Percentiles rank a stretch among this genome's conserved stretches.
phyloP scores from a whole-genome alignment of 768 basidiomycete genomes.

The Pisolithus tinctorius region DNA sequence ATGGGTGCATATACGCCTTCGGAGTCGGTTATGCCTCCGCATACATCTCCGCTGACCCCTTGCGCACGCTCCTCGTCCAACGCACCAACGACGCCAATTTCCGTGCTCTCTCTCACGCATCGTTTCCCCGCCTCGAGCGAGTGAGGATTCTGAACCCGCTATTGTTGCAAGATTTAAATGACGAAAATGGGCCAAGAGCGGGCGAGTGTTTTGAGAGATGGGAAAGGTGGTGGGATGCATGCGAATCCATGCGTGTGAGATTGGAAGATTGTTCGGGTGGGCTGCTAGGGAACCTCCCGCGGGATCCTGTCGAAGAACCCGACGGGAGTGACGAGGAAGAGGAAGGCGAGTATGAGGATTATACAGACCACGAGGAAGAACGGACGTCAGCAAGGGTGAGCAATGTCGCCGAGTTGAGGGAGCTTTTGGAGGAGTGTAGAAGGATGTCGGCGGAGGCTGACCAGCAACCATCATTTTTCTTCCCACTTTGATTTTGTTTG shows the following conservation, averaged over 20 bases:
- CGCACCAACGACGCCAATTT: conserved; percentile 65
- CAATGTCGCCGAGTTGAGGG: conserved; percentile 40
- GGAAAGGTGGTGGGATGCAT: conserved; percentile 63
- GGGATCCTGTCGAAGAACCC: conserved; percentile 22
- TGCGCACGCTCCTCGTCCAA: conserved; percentile 38
- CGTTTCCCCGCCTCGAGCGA: conserved; percentile 56
- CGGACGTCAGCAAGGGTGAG: conserved; percentile 17
- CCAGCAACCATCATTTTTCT: conserved; percentile 20
- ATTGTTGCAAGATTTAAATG: conserved; percentile 53
- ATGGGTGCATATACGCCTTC: conserved; percentile 65
- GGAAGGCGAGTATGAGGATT: conserved; percentile 23
- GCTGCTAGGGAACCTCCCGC: conserved; percentile 40
- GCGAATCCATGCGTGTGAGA: conserved; percentile 41
- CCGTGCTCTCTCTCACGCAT: conserved; percentile 38
- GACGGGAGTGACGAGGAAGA: conserved; percentile 28
- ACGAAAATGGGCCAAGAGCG: conserved; percentile 41
- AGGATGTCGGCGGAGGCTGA: conserved; percentile 33
- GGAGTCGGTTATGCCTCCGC: conserved; percentile 50
- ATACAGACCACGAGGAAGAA: conserved; percentile 28
- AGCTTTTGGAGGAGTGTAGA: conserved; percentile 51
- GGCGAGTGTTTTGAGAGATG: conserved; percentile 43
- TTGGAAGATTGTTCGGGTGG: conserved; percentile 76
- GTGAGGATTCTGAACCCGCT: conserved; percentile 53
- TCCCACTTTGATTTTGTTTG: conserved; percentile 1
- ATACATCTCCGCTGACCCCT: conserved; percentile 35